Conservation (phyloP, 2,329 filamentous ascomycete species). For the Ceratocystis colombiana region DNA sequence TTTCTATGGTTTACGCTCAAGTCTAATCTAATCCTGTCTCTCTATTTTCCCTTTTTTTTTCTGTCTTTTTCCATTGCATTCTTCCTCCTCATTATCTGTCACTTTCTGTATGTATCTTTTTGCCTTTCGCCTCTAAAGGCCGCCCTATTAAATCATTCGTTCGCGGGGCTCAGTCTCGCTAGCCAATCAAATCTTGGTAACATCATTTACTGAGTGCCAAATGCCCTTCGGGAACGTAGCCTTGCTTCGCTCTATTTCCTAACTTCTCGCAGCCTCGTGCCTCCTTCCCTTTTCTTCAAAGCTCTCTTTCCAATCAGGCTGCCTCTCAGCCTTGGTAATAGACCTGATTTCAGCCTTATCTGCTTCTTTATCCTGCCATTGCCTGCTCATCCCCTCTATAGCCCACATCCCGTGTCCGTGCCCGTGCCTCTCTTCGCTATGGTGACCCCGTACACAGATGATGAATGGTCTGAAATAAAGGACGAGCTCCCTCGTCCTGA, state of each 20-base stretch:
- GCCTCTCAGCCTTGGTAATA: not conserved
- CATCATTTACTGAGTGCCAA: not conserved
- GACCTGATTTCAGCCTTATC: not conserved
- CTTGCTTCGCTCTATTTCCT: not conserved
- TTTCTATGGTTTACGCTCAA: not conserved
- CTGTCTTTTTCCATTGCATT: too few relatives aligned
- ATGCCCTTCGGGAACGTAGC: not conserved
- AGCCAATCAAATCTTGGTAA: not conserved
- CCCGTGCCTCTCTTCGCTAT: not conserved
- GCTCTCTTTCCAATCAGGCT: not conserved
- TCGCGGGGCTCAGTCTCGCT: not conserved
- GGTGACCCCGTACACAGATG: constrained; percentile 39
- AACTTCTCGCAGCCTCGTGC: not conserved
- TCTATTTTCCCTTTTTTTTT: not conserved
- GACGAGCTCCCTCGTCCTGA: constrained; percentile 46
- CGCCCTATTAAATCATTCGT: not conserved
- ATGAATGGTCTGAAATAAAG: constrained; percentile 50
- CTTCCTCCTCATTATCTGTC: too few relatives aligned
- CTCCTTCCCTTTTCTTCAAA: not conserved
- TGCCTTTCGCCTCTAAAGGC: too few relatives aligned
- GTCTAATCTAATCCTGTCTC: not conserved
- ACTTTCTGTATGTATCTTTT: too few relatives aligned
- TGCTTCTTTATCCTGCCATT: not conserved
- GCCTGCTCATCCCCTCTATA: too few relatives aligned
- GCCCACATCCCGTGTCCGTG: not conserved